Evolutionary conservation across 257 asterid species (phyloP).

Genomic region (Ajuga chamaepitys): DNA sequence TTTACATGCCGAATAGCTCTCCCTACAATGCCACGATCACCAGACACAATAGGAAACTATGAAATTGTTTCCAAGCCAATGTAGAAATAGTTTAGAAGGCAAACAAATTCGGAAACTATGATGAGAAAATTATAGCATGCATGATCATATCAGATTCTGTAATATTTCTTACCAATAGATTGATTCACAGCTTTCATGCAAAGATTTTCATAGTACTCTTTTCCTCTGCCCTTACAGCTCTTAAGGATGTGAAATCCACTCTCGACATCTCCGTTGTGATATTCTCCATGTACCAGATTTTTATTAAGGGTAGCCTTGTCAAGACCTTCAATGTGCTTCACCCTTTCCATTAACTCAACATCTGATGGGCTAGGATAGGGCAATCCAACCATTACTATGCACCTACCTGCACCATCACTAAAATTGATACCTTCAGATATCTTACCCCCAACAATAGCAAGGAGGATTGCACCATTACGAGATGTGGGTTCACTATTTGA

Average conservation of each 20-base stretch:
- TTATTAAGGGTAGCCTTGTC: slow-evolving; percentile 21
- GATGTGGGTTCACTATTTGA: slow-evolving; percentile 16
- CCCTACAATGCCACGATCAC: slow-evolving; percentile 37
- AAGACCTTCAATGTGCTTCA: slow-evolving; percentile 83
- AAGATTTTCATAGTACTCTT: slow-evolving; percentile 89
- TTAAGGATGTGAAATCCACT: slow-evolving; percentile 61
- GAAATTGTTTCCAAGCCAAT: neutral
- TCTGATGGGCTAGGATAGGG: slow-evolving; percentile 96
- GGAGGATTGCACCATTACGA: slow-evolving; percentile 74
- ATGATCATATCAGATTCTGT: neutral
- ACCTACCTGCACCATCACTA: slow-evolving; percentile 87
- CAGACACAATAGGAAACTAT: neutral
- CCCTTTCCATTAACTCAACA: slow-evolving; percentile 83
- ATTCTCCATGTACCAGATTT: slow-evolving; percentile 25
- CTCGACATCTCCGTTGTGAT: slow-evolving; percentile 38
- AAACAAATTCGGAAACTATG: no score
- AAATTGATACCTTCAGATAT: slow-evolving; percentile 96
- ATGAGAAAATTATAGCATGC: neutral
- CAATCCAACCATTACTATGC: slow-evolving; percentile 94
- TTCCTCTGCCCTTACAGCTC: slow-evolving; percentile 80
- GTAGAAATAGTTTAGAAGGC: neutral
- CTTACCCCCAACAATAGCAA: slow-evolving; percentile 98
- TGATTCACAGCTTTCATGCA: slow-evolving; percentile 99
- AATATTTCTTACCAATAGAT: slow-evolving; percentile 63
- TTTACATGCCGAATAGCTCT: slow-evolving; percentile 88